A percentile compares a stretch with the other conserved stretches of the same genome.
Conservation (phyloP, 208 protist genomes). For the Endotrypanum monterogeii region DNA sequence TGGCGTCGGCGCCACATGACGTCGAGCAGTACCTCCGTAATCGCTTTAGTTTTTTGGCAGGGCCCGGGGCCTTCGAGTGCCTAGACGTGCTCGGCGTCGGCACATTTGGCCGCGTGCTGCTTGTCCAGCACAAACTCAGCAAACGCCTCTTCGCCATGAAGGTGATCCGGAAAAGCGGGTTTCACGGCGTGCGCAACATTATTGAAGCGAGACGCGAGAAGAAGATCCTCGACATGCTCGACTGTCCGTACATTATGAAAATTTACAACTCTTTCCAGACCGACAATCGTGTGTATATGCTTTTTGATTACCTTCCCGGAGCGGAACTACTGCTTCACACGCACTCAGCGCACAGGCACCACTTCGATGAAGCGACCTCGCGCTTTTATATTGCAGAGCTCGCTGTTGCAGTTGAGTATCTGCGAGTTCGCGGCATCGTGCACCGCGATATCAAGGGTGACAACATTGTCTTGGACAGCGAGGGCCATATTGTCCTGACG, state of each 20-base stretch:
- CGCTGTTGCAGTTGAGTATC: conserved; percentile 79
- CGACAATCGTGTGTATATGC: conserved; percentile 81
- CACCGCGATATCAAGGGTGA: conserved; percentile 91
- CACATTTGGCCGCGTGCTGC: conserved; percentile 74
- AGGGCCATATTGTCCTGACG: conserved; percentile 78
- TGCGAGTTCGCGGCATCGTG: conserved; percentile 76
- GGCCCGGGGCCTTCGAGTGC: conserved; percentile 54
- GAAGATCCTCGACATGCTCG: conserved; percentile 55
- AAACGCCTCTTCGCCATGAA: conserved; percentile 74
- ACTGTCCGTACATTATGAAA: conserved; percentile 89
- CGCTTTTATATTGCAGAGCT: conserved; percentile 93
- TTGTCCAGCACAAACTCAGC: conserved; percentile 67
- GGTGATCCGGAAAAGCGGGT: conserved; percentile 62
- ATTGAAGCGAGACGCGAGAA: conserved; percentile 74
- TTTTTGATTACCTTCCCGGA: conserved; percentile 93
- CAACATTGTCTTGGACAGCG: conserved; percentile 81
- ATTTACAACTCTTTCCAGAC: conserved; percentile 87
- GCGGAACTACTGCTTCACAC: conserved; percentile 95
- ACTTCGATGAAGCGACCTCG: conserved; percentile 55
- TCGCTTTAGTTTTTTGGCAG: conserved; percentile 43
- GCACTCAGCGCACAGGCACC: conserved; percentile 46
- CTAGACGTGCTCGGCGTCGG: conserved; percentile 71
- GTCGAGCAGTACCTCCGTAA: conserved; percentile 41
- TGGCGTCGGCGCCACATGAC: conserved; percentile 31
- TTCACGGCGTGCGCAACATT: conserved; percentile 60